Conservation (phyloP, 495 filamentous ascomycete species). For the Aspergillus egyptiacus region DNA sequence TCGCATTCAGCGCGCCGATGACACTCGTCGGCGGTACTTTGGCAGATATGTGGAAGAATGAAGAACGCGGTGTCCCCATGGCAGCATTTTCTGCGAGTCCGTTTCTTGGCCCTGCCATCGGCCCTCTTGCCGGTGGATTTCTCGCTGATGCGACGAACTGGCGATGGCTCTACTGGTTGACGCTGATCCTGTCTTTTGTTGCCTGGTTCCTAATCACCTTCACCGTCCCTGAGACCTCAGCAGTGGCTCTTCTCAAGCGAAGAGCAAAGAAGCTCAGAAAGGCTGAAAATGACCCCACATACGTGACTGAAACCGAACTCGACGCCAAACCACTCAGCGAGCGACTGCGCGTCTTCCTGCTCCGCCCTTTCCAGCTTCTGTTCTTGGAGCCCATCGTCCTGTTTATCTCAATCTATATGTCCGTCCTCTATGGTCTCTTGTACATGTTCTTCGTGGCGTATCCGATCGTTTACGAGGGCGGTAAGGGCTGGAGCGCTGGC, state of each 20-base stretch:
- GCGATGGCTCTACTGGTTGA: slow-evolving; percentile 85
- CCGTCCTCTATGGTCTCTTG: slow-evolving; percentile 67
- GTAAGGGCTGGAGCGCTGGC: slow-evolving; percentile 66
- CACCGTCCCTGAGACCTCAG: slow-evolving; percentile 76
- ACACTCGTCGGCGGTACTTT: slow-evolving; percentile 75
- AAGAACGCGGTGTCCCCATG: slow-evolving; percentile 79
- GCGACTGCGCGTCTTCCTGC: slow-evolving; percentile 58
- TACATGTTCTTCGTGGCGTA: slow-evolving; percentile 81
- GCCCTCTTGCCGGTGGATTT: slow-evolving; percentile 72
- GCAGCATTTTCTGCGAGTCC: slow-evolving; percentile 78
- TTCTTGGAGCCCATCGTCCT: slow-evolving; percentile 75
- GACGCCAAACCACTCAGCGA: slow-evolving; percentile 59
- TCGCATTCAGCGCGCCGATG: slow-evolving; percentile 79
- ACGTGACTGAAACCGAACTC: slow-evolving; percentile 69
- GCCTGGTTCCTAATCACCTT: slow-evolving; percentile 68
- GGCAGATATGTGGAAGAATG: slow-evolving; percentile 75
- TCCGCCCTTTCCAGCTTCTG: slow-evolving; percentile 74
- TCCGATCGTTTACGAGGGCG: slow-evolving; percentile 70
- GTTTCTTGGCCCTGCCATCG: slow-evolving; percentile 67
- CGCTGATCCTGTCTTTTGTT: slow-evolving; percentile 61
- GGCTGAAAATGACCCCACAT: slow-evolving; percentile 53
- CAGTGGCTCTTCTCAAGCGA: slow-evolving; percentile 59
- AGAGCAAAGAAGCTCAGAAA: slow-evolving; percentile 64
- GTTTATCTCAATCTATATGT: slow-evolving; percentile 72
- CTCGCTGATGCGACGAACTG: slow-evolving; percentile 62